Base-by-base conservation (phyloP, 1,139 yeast species). In the Debaryomyces singareniensis region DNA sequence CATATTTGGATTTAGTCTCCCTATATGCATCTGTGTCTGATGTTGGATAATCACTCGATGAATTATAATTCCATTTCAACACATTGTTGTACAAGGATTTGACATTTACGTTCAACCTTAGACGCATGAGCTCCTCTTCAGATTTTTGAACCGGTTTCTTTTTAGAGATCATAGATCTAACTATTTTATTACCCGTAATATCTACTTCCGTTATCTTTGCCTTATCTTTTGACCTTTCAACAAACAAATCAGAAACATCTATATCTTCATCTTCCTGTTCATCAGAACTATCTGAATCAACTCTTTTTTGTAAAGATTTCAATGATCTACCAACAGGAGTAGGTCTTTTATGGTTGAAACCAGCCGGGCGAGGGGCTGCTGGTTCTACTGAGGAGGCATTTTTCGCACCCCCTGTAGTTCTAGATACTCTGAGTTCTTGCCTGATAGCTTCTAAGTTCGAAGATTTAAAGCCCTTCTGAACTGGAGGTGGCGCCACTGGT, bases 291-390 rank as follows among this genome's bases (percentile, higher is more conserved):
- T 59, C 66, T 3, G 58, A 51, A 12, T 58, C 65, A 5, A 34
- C 44, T 24, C 40, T 45, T 38, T 53, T 58, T 39, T 54, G 59
- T 27, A 58, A 43, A 1, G 54, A 39, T 35, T 64, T 62, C 28
- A 57, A 39, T 0, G 69, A 64, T 16, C 63, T 52, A n/a, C 67
- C 71, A 10, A 55, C 61, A n/a, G 45, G 44, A 2, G 43, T 39
- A 4, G 43, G 29, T 22, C 43, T 49, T 37, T 58, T 63, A 5
- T 62, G 44, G 47, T 86, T 83, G 54, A 86, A 89, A 0, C 95
- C 96, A 1, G 95, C 75, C 0, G 89, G 84, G 30, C 95, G 66
- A 1, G 96, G 73, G 3, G 95, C 82, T 28, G 78, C 77, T 2
- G 77, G 77, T 7, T 10, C 14, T 7, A 7, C 7, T 18, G 7